Evolutionary conservation across 805 yeast species (phyloP), one percentile per base, ranked within the genome.

Genomic region (Hanseniaspora occidentalis): DNA sequence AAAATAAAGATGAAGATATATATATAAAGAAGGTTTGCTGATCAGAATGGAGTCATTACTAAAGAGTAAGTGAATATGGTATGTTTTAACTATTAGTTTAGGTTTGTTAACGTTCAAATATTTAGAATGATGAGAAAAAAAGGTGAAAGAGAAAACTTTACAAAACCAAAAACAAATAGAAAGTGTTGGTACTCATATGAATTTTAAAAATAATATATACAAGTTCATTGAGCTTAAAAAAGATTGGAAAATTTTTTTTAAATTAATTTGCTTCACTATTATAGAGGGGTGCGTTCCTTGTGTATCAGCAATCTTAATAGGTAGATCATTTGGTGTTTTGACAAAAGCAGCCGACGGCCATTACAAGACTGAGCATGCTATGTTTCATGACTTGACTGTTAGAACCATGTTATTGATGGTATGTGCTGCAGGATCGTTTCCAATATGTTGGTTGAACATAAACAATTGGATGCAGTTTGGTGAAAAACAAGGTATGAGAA

Each of bases 401-500:
- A 48, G 64, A 16, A 52, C 70, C 2, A 58, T 61, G 67, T 61
- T 63, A 31, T 50, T 76, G 9, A 49, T 70, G 33, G 58, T 66
- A 0, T 48, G 73, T 2, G 82, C 77, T 24, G 62, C 64, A 1
- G 73, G 68, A 1, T 54, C 68, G 10, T 51, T 70, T 6, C 49
- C 71, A 0, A 44, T 65, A 3, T 57, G 64, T 35, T 77, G 85
- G 79, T 34, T 67, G 0, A 74, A 79, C 3, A 66, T 81, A 6
- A 52, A 69, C 1, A 49, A 65, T 0, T 86, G 94, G 83, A 71
- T 77, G 70, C 49, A 60, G 6, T 62, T 81, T 35, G 95, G 95
- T 6, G 95, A 84, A 56, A 59, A 64, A 10, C 85, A 80, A 46
- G 84, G 77, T 36, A 48, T 62, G 8, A 61, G 79, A 36, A 75